Conservation (phyloP, 1,284 basidiomycete species). For the Stereum hirsutum region DNA sequence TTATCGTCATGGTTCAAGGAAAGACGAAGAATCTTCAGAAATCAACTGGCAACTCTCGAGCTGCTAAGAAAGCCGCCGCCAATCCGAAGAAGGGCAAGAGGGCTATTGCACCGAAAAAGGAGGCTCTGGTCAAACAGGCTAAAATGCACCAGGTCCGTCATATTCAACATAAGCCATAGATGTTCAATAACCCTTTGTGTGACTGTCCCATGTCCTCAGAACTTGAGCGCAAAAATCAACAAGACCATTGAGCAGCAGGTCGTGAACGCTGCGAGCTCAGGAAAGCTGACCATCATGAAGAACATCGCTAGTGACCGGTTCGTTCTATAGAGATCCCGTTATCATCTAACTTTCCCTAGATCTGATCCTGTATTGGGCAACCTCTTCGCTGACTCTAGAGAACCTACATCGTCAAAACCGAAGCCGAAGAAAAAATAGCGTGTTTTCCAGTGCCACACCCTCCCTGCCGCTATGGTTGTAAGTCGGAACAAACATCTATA, state of each 20-base stretch:
- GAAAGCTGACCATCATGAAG: conserved; percentile 87
- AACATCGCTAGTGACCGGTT: conserved; percentile 42
- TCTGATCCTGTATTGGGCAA: too few relatives aligned
- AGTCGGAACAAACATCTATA: too few relatives aligned
- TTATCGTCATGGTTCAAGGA: conserved; percentile 47
- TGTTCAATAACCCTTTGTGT: too few relatives aligned
- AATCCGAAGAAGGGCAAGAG: conserved; percentile 67
- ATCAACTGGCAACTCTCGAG: conserved; percentile 39
- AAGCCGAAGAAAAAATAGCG: too few relatives aligned
- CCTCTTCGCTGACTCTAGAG: too few relatives aligned
- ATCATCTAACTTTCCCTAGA: too few relatives aligned
- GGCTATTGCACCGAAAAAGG: conserved; percentile 66
- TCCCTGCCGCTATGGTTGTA: too few relatives aligned
- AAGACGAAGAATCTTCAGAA: conserved; percentile 58
- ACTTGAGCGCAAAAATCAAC: conserved; percentile 81
- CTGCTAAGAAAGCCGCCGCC: conserved; percentile 52
- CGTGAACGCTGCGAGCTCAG: conserved; percentile 77
- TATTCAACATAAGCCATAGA: too few relatives aligned
- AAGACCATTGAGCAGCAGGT: conserved; percentile 85
- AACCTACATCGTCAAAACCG: too few relatives aligned
- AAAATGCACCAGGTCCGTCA: conserved; percentile 61
- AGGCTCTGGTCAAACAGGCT: conserved; percentile 56
- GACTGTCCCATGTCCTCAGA: conserved; percentile 33
- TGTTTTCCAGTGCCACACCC: too few relatives aligned
- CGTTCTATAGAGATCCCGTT: too few relatives aligned